Evolutionary conservation across 2,329 filamentous ascomycete genomes (phyloP).

Genomic region (Fusarium acutatum): DNA sequence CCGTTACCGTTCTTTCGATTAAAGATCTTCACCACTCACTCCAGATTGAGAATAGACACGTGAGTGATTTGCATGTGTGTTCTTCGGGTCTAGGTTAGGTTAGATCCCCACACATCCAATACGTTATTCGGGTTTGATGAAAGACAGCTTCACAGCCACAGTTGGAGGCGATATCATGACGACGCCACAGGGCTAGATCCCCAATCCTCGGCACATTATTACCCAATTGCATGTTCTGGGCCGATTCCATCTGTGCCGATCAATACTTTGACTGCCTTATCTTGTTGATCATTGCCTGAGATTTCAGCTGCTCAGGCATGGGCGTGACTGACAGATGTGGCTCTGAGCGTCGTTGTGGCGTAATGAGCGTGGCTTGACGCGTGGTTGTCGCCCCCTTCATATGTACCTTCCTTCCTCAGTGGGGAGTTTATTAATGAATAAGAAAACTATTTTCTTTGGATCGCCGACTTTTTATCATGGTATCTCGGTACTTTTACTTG

Average conservation of each 20-base stretch:
- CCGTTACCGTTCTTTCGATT: constrained; percentile 14
- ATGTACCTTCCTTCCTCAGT: neutral
- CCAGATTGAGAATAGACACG: constrained; percentile 29
- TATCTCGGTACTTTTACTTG: neutral
- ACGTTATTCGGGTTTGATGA: neutral
- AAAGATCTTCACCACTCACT: constrained; percentile 28
- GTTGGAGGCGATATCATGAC: constrained; percentile 18
- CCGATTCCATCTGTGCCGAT: neutral
- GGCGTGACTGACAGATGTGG: neutral
- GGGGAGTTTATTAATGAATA: neutral
- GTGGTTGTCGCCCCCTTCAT: constrained; percentile 23
- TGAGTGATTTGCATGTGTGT: constrained; percentile 29
- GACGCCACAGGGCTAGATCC: constrained; percentile 28
- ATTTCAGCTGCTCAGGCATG: neutral
- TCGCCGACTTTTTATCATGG: neutral
- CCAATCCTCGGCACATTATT: neutral
- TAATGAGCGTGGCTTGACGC: constrained; percentile 27
- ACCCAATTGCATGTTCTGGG: neutral
- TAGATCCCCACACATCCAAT: constrained; percentile 6
- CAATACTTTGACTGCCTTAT: constrained; percentile 8
- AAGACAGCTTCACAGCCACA: constrained; percentile 25
- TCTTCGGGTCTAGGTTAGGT: neutral
- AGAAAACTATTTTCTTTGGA: neutral
- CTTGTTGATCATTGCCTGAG: constrained; percentile 27
- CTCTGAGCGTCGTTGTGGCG: constrained; percentile 6